Percentiles rank a stretch among this genome's conserved stretches.
Evolutionary conservation across 495 filamentous ascomycete species (phyloP).

Genomic region (Podospora tetraspora): DNA sequence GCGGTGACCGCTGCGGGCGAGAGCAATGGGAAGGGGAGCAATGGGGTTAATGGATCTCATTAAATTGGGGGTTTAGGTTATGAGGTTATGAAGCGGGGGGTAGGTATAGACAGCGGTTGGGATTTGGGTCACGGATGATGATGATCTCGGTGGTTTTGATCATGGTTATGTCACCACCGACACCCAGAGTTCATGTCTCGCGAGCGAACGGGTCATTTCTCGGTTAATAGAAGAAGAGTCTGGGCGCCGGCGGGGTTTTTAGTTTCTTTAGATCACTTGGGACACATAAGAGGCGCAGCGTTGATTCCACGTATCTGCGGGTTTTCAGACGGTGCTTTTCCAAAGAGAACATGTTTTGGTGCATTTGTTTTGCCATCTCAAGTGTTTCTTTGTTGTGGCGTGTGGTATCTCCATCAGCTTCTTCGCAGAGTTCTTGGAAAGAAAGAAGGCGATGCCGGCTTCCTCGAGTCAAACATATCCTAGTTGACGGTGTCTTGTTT

Average conservation of each 20-base stretch:
- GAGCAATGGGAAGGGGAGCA: slow-evolving; percentile 22
- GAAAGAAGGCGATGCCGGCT: too few species aligned
- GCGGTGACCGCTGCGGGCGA: slow-evolving; percentile 52
- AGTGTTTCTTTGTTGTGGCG: not conserved
- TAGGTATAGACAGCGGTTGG: not conserved
- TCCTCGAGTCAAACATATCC: too few species aligned
- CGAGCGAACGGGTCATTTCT: not conserved
- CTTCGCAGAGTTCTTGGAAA: too few species aligned
- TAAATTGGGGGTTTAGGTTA: not conserved
- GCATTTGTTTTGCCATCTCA: not conserved
- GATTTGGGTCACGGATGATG: not conserved
- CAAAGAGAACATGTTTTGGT: not conserved
- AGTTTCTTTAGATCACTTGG: not conserved
- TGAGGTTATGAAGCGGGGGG: not conserved
- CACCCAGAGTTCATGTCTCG: not conserved
- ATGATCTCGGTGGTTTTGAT: not conserved
- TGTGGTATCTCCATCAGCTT: too few species aligned
- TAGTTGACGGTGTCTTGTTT: too few species aligned
- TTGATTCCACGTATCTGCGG: not conserved
- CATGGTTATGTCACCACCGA: not conserved
- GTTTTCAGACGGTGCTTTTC: not conserved
- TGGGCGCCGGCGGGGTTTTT: not conserved
- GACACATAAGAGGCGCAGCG: not conserved
- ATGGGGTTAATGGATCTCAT: slow-evolving; percentile 1
- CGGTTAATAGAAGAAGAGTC: not conserved